These are phyloP conservation scores for Arachis stenosperma DNA, from an alignment of 306 rosid genomes.

Conservation along the genomic window DNA sequence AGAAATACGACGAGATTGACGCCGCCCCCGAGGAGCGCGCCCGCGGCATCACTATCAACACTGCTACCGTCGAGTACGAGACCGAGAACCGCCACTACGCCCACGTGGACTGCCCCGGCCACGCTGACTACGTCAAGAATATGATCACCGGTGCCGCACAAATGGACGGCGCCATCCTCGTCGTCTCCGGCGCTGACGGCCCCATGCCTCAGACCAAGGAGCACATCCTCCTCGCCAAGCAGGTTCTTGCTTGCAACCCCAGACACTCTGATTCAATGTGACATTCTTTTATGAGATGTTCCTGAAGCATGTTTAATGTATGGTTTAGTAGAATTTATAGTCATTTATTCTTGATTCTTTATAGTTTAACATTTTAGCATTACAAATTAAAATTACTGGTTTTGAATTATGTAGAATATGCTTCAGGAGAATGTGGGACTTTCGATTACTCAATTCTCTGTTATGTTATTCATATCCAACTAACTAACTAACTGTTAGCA, in stretches of 20 bases:
- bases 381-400: no score
- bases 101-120: constrained; percentile 85
- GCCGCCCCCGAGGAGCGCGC: constrained; percentile 90
- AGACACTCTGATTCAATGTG: no score
- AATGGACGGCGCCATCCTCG: constrained; percentile 87
- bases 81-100: constrained; percentile 90
- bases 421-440: no score
- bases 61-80: constrained; percentile 94
- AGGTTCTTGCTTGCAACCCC: constrained; percentile 44
- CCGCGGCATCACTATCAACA: constrained; percentile 88
- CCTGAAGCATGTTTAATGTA: no score
- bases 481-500: no score
- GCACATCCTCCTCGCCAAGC: constrained; percentile 79
- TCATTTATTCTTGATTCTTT: no score
- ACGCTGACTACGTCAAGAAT: constrained; percentile 79
- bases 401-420: no score
- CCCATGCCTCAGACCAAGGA: constrained; percentile 90
- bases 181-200: constrained; percentile 80
- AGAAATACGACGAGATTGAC: constrained; percentile 86
- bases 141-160: constrained; percentile 89
- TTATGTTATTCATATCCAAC: no score
- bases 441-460: no score
- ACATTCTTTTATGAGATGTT: no score
- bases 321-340: no score
- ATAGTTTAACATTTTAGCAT: no score